Evolutionary conservation across 2,329 filamentous ascomycete species (phyloP), one percentile per base, ranked within the genome.

Genomic region (Colletotrichum trifolii): DNA sequence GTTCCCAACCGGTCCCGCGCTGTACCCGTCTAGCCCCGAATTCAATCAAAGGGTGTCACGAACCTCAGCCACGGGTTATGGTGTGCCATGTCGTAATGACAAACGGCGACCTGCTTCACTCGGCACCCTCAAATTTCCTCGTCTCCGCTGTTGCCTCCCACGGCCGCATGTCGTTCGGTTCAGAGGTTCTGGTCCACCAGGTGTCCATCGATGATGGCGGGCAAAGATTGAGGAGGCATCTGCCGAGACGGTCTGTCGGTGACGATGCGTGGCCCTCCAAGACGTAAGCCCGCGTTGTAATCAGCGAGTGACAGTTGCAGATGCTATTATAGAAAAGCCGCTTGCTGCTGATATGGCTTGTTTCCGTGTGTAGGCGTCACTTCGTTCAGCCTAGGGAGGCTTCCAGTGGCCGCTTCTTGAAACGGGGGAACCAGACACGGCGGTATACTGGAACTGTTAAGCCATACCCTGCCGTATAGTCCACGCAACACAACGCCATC

Each of bases 41-140:
- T 55, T 56, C 57, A 55, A 61, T 54, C 36, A 56, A 46, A 61
- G n/a, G 13, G 25, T 33, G 40, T 35, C 61, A 45, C 45, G 49
- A 59, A 46, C 46, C 38, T 45, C 49, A 33, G 12, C 33, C 58
- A 35, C 33, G 25, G 15, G n/a, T 39, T 43, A 17, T 42, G n/a
- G 48, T 42, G 46, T 34, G 52, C 47, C 58, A 66, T 62, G 58
- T 48, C 63, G 63, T 48, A 66, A 53, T 57, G 46, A 36, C 46
- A 62, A 36, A 47, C 45, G 50, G 12, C 46, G 39, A 39, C n/a
- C 34, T 43, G 58, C 63, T 49, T 57, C 52, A 42, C 15, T 38
- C 35, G n/a, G 25, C 39, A 43, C 47, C 63, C 63, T 66, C 58
- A 56, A 65, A 66, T 66, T 38, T 66, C 52, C 53, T 66, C 11